phyloP scores from a whole-genome alignment of 2,329 filamentous ascomycete species.

The Cladorrhinum sp. region DNA sequence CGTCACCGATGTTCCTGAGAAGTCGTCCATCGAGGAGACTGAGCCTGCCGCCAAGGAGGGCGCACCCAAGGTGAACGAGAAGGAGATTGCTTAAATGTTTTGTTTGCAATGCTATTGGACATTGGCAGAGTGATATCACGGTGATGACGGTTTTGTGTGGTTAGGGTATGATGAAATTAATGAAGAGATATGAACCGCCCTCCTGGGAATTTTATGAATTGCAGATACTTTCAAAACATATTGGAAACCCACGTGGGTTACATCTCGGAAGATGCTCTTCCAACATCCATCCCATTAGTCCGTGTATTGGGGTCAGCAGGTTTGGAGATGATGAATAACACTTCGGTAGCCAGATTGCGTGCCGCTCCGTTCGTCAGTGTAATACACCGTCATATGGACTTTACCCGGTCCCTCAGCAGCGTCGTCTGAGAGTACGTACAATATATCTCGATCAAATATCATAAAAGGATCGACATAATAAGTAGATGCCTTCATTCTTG shows the following conservation, averaged over 20 bases:
- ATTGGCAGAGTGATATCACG: background rate
- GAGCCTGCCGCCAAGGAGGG: slow-evolving; percentile 8
- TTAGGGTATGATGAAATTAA: background rate
- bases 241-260: background rate
- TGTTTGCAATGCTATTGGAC: background rate
- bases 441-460: background rate
- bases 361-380: background rate
- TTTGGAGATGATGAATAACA: background rate
- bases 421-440: background rate
- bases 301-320: background rate
- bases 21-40: slow-evolving; percentile 15
- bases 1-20: slow-evolving; percentile 24
- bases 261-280: slow-evolving; percentile 5
- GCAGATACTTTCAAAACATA: background rate
- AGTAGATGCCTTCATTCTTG: background rate
- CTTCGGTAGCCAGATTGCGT: background rate
- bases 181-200: background rate
- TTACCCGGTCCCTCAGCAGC: background rate
- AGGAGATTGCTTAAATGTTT: background rate
- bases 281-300: background rate
- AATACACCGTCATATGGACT: background rate
- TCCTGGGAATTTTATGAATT: background rate
- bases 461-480: background rate
- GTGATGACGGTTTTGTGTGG: background rate
- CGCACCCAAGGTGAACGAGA: slow-evolving; percentile 13